Evolutionary conservation across 139 green algal genomes (phyloP), one percentile per base, ranked within the genome.

Genomic region (Micractinium conductrix): DNA sequence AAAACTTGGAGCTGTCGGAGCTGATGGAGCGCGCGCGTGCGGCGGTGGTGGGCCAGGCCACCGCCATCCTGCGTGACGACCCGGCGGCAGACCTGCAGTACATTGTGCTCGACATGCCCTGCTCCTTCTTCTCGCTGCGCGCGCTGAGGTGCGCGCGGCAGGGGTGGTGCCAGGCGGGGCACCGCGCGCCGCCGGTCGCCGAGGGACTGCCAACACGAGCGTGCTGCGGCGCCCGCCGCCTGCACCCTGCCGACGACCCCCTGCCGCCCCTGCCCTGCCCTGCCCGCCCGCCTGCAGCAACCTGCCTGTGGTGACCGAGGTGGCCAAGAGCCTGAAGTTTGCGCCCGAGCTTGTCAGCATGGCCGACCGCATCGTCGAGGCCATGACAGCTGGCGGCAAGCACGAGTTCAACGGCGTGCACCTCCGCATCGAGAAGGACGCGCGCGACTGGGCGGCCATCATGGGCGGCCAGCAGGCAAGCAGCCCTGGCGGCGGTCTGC

Each of bases 41-140:
- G 33, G 85, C 83, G 35, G 85, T 89, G 65, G 72, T 89, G 67
- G 72, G 42, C 26, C 70, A 63, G 33, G 80, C 80, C 2, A n/a
- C 33, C 12, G 4, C 7, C 8, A 38, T 88, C 8, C 71, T 87
- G 43, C 60, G 58, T 35, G 75, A 84, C 65, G 70, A 84, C 35
- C 80, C 71, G 6, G 44, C 63, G 17, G 70, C 73, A 0, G 81
- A 83, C 33, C 80, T 92, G 78, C 90, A 87, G 30, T 88, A 93
- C 65, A 30, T 95, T 1, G 88, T 93, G 17, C 82, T 95, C 38
- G 91, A 95, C 87, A 71, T 95, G 86, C 92, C 92, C 22, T 95
- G 91, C 83, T 91, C 91, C 60, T 95, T 95, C 87, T 90, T 95
- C 65, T 85, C 85, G 68, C 81, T 95, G 83, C 80, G 86, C 62